Evolutionary conservation across 2,329 filamentous ascomycete species (phyloP).

Genomic region (Colletotrichum higginsianum): DNA sequence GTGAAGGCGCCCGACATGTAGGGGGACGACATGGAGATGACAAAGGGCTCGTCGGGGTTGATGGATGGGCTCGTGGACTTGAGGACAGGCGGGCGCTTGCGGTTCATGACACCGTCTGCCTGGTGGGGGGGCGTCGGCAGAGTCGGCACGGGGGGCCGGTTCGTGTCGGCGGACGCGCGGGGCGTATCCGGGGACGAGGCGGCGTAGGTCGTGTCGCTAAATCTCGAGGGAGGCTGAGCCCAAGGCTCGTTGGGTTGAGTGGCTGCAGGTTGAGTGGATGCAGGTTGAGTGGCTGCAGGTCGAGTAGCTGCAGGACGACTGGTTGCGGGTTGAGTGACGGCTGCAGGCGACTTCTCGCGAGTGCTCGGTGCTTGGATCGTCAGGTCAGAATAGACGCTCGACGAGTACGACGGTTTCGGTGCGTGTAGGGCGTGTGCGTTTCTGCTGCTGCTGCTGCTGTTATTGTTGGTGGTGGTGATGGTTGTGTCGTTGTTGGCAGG

Average conservation of each 20-base stretch:
- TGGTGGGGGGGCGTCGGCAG: slow-evolving; percentile 55
- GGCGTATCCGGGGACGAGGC: slow-evolving; percentile 64
- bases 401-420: slow-evolving; percentile 47
- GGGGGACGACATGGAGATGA: slow-evolving; percentile 53
- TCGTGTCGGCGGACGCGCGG: slow-evolving; percentile 54
- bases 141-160: slow-evolving; percentile 55
- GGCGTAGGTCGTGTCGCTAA: slow-evolving; percentile 75
- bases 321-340: not conserved
- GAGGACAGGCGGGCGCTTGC: slow-evolving; percentile 53
- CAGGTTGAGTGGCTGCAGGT: too few species aligned
- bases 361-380: slow-evolving; percentile 38
- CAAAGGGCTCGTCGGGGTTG: slow-evolving; percentile 47
- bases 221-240: slow-evolving; percentile 71
- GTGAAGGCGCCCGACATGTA: slow-evolving; percentile 50
- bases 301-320: too few species aligned
- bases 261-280: too few species aligned
- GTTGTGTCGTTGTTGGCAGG: slow-evolving; percentile 43
- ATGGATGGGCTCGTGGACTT: slow-evolving; percentile 44
- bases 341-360: slow-evolving; percentile 44
- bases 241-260: slow-evolving; percentile 54
- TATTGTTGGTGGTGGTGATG: too few species aligned
- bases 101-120: slow-evolving; percentile 56
- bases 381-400: slow-evolving; percentile 50
- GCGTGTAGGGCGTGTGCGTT: slow-evolving; percentile 42
- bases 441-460: too few species aligned